Evolutionary conservation across 768 basidiomycete species (phyloP), one percentile per base, ranked within the genome.

Genomic region (Mrakia gelida): DNA sequence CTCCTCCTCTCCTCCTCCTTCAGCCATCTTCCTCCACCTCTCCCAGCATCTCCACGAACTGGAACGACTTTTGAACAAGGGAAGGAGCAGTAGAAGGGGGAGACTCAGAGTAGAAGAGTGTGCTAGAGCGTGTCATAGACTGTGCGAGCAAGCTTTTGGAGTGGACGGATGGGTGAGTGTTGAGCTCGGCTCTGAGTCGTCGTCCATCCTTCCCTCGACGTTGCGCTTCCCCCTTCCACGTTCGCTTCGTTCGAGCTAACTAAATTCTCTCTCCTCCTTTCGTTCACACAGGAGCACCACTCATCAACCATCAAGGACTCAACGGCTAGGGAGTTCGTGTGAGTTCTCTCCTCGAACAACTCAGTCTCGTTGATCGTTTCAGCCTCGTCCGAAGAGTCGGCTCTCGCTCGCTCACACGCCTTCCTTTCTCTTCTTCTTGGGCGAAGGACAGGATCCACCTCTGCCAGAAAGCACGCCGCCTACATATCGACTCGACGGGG

Each of bases 111-210:
- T 67, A 7, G 65, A 67, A 18, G 65, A 67, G 13, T 67, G 32
- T 38, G 65, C 30, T 0, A 38, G 21, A 21, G 15, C 30, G 2
- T 67, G 65, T n/a, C 65, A 67, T 1, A 38, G 65, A 7, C 32
- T 67, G 15, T 67, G 65, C 34, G 16, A 23, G 21, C 32, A 67
- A 21, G 9, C 13, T 1, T 67, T 67, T 13, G 65, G 8, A 5
- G n/a, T 21, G 65, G 45, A 45, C 5, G 65, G 34, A 67, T 38
- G 65, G 65, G 65, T 67, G 65, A n/a, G n/a, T n/a, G n/a, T n/a
- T n/a, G n/a, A 67, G 65, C 21, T 38, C 32, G 32, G 15, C 16
- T n/a, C n/a, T n/a, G n/a, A n/a, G n/a, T n/a, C n/a, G n/a, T 18
- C 63, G 9, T 32, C 59, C 28, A 10, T 61, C 45, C 45, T 13